Conservation (phyloP, 2,329 filamentous ascomycete genomes). For the Sporothrix schenckii region DNA sequence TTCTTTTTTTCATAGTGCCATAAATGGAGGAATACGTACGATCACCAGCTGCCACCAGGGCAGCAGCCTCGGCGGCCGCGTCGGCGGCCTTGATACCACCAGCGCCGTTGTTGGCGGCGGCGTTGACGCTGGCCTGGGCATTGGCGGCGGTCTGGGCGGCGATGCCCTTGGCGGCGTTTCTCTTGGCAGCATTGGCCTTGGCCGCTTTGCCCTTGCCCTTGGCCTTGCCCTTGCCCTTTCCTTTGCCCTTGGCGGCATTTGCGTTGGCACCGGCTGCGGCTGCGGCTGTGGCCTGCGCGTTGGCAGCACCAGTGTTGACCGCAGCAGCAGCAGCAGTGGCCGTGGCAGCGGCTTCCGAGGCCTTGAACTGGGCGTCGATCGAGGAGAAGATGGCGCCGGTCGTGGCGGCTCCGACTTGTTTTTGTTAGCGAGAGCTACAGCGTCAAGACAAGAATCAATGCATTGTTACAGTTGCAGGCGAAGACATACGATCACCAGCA, state of each 20-base stretch:
- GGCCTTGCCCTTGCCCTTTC: not conserved
- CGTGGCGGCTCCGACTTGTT: conserved; percentile 32
- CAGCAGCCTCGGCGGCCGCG: conserved; percentile 22
- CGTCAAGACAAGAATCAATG: too few relatives aligned
- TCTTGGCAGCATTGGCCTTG: conserved; percentile 8
- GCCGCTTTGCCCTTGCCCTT: conserved; percentile 25
- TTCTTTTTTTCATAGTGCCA: too few relatives aligned
- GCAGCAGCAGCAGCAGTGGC: conserved; percentile 9
- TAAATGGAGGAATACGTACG: not conserved
- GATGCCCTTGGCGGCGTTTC: conserved; percentile 1
- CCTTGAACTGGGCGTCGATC: conserved; percentile 33
- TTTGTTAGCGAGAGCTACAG: too few relatives aligned
- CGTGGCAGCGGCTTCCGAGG: conserved; percentile 27
- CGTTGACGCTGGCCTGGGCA: conserved; percentile 31
- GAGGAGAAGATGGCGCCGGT: conserved; percentile 34
- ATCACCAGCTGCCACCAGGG: conserved; percentile 33
- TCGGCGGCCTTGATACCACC: conserved; percentile 30
- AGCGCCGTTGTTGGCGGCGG: conserved; percentile 31
- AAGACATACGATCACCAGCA: conserved; percentile 29
- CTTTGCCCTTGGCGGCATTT: conserved; percentile 3
- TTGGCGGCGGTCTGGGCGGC: not conserved
- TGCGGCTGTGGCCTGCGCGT: conserved; percentile 20
- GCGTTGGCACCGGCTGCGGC: not conserved
- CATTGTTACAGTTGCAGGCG: too few relatives aligned
- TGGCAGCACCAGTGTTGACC: not conserved